phyloP scores from a whole-genome alignment of 1,284 basidiomycete genomes.

The Fomes fomentarius region DNA sequence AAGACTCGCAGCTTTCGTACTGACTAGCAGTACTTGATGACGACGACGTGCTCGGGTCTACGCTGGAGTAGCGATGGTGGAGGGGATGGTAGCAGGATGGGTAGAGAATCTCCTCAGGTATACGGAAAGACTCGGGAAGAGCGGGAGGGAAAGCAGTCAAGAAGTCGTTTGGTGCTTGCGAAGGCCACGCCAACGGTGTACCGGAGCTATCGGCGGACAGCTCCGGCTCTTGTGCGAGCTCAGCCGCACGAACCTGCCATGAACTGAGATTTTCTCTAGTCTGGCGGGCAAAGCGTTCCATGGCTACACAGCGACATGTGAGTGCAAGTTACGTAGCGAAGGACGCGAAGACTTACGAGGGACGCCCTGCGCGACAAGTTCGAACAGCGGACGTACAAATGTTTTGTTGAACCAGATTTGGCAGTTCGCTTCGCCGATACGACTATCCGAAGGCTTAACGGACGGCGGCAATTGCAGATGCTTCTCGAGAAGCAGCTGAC shows the following conservation, averaged over 20 bases:
- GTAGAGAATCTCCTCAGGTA: constrained; percentile 21
- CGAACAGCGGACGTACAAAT: constrained; percentile 84
- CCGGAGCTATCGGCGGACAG: constrained; percentile 4
- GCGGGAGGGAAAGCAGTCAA: constrained; percentile 65
- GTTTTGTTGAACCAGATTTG: constrained; percentile 90
- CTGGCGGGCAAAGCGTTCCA: constrained; percentile 62
- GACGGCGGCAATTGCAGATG: constrained; percentile 80
- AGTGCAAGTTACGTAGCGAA: background rate
- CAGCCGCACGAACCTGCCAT: constrained; percentile 61
- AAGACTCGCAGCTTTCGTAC: constrained; percentile 34
- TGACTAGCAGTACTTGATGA: constrained; percentile 26
- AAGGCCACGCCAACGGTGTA: constrained; percentile 30
- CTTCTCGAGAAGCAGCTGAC: constrained; percentile 82
- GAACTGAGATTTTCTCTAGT: constrained; percentile 66
- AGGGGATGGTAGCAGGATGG: constrained; percentile 18
- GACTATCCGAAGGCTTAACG: constrained; percentile 62
- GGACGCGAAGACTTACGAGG: constrained; percentile 55
- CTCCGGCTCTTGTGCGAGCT: constrained; percentile 36
- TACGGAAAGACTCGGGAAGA: constrained; percentile 44
- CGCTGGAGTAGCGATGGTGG: constrained; percentile 13
- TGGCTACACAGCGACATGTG: constrained; percentile 56
- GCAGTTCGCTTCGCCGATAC: constrained; percentile 76
- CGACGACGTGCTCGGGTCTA: constrained; percentile 19
- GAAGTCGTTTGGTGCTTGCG: constrained; percentile 52
- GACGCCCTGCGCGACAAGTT: constrained; percentile 71